Percentiles rank a stretch among this genome's conserved stretches.
phyloP scores from a whole-genome alignment of 768 basidiomycete species.

The Pleurotus sapidus region DNA sequence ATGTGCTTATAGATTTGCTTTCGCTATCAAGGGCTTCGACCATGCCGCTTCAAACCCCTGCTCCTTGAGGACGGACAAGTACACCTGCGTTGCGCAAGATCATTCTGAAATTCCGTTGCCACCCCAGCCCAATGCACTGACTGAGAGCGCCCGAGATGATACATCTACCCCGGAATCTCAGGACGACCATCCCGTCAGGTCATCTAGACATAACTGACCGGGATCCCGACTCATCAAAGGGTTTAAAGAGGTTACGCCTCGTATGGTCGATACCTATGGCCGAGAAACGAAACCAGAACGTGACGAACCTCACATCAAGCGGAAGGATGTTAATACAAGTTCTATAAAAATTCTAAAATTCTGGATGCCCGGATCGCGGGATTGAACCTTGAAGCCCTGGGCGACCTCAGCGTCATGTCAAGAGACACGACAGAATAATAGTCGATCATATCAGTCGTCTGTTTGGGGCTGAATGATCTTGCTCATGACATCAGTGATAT shows the following conservation, averaged over 20 bases:
- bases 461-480: constrained; percentile 55
- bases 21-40: constrained; percentile 49
- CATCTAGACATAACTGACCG: not conserved
- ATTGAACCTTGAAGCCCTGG: constrained; percentile 29
- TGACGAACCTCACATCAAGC: constrained; percentile 13
- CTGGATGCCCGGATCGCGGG: constrained; percentile 55
- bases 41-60: constrained; percentile 55
- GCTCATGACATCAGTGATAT: constrained; percentile 52
- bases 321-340: constrained; percentile 6
- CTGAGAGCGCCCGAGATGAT: constrained; percentile 17
- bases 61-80: constrained; percentile 65
- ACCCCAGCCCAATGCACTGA: constrained; percentile 26
- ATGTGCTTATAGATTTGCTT: constrained; percentile 6
- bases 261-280: constrained; percentile 74
- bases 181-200: not conserved
- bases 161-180: constrained; percentile 13
- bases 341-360: constrained; percentile 63
- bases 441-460: constrained; percentile 51
- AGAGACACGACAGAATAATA: constrained; percentile 18
- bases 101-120: constrained; percentile 72
- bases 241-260: constrained; percentile 49
- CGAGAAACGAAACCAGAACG: constrained; percentile 27
- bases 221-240: constrained; percentile 18
- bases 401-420: constrained; percentile 11
- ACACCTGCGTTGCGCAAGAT: constrained; percentile 59